phyloP scores from a whole-genome alignment of 2,329 filamentous ascomycete species.

The Xylariaceae sp. region DNA sequence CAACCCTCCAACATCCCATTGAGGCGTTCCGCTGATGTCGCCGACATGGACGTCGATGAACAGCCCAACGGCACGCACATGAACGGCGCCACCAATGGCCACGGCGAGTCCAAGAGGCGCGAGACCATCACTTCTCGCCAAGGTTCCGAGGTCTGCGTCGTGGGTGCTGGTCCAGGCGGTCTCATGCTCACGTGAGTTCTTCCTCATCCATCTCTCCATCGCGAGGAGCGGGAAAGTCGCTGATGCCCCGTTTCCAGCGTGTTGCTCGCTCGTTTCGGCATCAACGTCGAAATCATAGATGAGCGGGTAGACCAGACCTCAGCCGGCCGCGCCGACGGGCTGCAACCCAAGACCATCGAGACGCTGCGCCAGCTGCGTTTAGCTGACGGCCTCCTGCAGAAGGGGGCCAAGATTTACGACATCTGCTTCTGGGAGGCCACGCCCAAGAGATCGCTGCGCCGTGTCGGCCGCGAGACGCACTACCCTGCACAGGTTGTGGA shows the following conservation, averaged over 20 bases:
- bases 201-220: not conserved
- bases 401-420: constrained; percentile 68
- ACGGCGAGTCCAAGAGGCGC: no score
- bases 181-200: constrained; percentile 44
- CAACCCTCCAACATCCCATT: no score
- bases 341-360: constrained; percentile 76
- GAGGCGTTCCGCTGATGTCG: no score
- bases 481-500: constrained; percentile 56
- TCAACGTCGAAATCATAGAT: constrained; percentile 63
- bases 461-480: constrained; percentile 62
- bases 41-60: no score
- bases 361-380: constrained; percentile 69
- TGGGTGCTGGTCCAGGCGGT: constrained; percentile 53
- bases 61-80: no score
- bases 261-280: constrained; percentile 57
- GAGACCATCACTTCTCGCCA: not conserved
- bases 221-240: constrained; percentile 14
- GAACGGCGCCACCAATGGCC: no score
- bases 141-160: constrained; percentile 39
- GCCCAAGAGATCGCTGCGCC: constrained; percentile 46
- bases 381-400: constrained; percentile 62
- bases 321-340: constrained; percentile 61
- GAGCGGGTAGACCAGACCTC: constrained; percentile 64
- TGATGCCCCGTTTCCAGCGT: constrained; percentile 31
- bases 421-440: constrained; percentile 68